phyloP scores from a whole-genome alignment of 169 alveolate genomes.

The Perkinsus marinus region DNA sequence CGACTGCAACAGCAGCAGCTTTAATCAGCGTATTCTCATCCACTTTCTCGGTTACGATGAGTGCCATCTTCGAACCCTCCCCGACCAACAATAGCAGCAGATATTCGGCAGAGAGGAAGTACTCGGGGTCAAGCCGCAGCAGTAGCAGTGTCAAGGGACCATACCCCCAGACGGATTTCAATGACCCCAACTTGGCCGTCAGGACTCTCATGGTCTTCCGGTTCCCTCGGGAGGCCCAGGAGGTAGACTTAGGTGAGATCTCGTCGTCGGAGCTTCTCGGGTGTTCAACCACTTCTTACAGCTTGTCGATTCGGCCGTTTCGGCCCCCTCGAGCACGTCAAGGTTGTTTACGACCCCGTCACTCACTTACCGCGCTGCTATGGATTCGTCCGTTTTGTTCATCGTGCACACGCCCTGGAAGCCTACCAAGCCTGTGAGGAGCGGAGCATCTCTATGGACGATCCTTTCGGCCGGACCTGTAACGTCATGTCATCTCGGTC shows the following conservation, averaged over 20 bases:
- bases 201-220: background rate
- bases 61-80: background rate
- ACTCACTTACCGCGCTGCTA: background rate
- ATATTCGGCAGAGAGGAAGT: background rate
- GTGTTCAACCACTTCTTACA: background rate
- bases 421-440: background rate
- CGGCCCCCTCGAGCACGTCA: background rate
- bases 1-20: background rate
- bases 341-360: background rate
- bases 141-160: background rate
- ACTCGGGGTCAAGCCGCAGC: background rate
- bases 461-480: background rate
- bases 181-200: background rate
- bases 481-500: background rate
- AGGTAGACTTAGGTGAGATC: background rate
- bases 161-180: background rate
- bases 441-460: background rate
- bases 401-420: background rate
- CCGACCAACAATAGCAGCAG: background rate
- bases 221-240: background rate
- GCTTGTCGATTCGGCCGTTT: background rate
- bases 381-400: background rate
- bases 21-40: background rate
- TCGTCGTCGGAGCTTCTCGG: background rate
- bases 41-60: background rate